Percentiles rank a stretch among this genome's conserved stretches.
Evolutionary conservation across 1,284 basidiomycete species (phyloP).

Genomic region (Moniliophthora roreri): DNA sequence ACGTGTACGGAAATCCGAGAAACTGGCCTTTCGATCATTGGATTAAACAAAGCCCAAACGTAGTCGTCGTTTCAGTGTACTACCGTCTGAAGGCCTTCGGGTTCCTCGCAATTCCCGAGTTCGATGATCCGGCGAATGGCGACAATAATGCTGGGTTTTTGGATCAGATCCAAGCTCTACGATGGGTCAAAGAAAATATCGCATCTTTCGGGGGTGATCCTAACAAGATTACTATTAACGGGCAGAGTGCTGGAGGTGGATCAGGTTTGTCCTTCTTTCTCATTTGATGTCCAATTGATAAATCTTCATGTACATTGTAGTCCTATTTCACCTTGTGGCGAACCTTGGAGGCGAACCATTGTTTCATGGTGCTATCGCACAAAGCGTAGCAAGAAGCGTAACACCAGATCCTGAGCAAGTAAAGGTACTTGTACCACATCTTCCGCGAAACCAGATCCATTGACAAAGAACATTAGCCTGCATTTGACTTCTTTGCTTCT

Average conservation of each 20-base stretch:
- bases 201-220: constrained; percentile 32
- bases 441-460: neutral
- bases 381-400: constrained; percentile 53
- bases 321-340: constrained; percentile 55
- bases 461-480: constrained; percentile 31
- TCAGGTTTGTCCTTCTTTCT: constrained; percentile 21
- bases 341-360: constrained; percentile 33
- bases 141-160: constrained; percentile 61
- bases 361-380: constrained; percentile 54
- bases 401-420: constrained; percentile 49
- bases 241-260: constrained; percentile 58
- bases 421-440: constrained; percentile 30
- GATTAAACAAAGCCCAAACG: constrained; percentile 47
- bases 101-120: constrained; percentile 45
- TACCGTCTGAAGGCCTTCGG: constrained; percentile 55
- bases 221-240: constrained; percentile 54
- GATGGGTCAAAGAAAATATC: constrained; percentile 39
- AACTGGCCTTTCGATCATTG: constrained; percentile 55
- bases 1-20: constrained; percentile 54
- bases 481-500: constrained; percentile 49
- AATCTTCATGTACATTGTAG: constrained; percentile 9
- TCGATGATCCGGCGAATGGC: constrained; percentile 36
- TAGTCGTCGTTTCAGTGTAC: constrained; percentile 53
- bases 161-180: constrained; percentile 60
- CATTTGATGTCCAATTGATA: too few relatives aligned